Evolutionary conservation across 2,329 filamentous ascomycete species (phyloP), one percentile per base, ranked within the genome.

Genomic region (Macrophomina pseudophaseolina): DNA sequence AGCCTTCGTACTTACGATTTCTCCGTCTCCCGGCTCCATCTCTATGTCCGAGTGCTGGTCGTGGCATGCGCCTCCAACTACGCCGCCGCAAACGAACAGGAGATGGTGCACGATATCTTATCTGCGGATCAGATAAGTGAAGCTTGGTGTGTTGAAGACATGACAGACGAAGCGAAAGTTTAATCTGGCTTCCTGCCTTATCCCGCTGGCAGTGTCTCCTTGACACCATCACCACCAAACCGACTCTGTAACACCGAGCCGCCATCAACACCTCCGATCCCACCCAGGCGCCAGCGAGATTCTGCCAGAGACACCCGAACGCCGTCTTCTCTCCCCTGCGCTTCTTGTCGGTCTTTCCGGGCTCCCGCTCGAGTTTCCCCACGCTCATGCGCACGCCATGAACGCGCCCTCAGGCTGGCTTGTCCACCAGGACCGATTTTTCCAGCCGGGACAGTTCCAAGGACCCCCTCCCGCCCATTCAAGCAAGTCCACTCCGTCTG

Each of bases 401-500:
- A 62, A 62, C 12, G 51, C 63, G 33, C 52, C 63, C 42, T 28
- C 52, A 11, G 63, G 63, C 2, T 65, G 63, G 63, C 51, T 65
- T n/a, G 30, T 65, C 42, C 63, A 58, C 40, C 63, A 65, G 32
- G 63, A 65, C n/a, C 63, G 63, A 33, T 65, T 65, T 30, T 38
- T 56, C 18, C 63, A 65, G 32, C 63, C 63, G 23, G 63, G 63
- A 30, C 63, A 65, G 16, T 58, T 38, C 32, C 63, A 56, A 18
- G 56, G 56, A 40, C 56, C 11, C 7, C 8, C 40, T 16, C 12
- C 33, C 18, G 40, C 40, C 8, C 56, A 48, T 32, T 5, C 49
- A 12, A 53, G 28, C 49, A 35, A 35, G 11, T 18, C 40, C 14
- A 28, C 40, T 14, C 28, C 40, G 8, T 30, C 30, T 16, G 9